Evolutionary conservation across 495 filamentous ascomycete genomes (phyloP).

Genomic region (Neurospora sp.): DNA sequence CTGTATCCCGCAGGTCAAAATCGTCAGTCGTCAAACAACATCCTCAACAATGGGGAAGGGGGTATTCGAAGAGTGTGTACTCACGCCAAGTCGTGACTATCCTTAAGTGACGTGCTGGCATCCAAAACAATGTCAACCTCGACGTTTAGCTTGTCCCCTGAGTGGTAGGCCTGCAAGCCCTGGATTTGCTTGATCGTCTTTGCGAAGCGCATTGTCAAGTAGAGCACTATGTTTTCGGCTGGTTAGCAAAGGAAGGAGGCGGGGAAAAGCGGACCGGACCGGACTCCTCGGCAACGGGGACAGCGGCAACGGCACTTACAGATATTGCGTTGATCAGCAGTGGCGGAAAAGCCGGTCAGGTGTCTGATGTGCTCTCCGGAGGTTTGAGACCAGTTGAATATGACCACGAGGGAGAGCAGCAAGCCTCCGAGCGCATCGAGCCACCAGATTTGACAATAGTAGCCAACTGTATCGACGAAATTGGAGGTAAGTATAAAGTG

Average conservation of each 20-base stretch:
- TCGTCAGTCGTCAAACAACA: neutral
- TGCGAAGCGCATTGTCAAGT: conserved; percentile 90
- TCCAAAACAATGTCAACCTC: conserved; percentile 69
- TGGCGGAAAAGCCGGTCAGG: conserved; percentile 71
- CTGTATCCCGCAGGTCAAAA: conserved; percentile 9
- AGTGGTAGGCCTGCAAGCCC: conserved; percentile 78
- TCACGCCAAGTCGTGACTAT: conserved; percentile 74
- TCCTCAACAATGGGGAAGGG: neutral
- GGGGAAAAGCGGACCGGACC: neutral
- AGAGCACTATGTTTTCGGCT: conserved; percentile 44
- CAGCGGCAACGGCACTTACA: conserved; percentile 15
- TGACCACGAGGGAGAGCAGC: conserved; percentile 69
- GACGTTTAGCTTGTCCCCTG: conserved; percentile 81
- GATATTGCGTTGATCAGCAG: conserved; percentile 71
- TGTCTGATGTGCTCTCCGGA: conserved; percentile 71
- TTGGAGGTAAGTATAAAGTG: neutral
- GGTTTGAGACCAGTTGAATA: conserved; percentile 74
- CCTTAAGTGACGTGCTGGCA: conserved; percentile 62
- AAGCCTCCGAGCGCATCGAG: conserved; percentile 78
- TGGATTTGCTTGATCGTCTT: conserved; percentile 83
- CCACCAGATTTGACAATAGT: conserved; percentile 70
- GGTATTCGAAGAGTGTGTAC: neutral
- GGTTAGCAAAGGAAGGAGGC: conserved; percentile 2
- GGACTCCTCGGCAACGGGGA: neutral
- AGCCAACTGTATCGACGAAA: conserved; percentile 47